A percentile compares a stretch with the other conserved stretches of the same genome.
phyloP scores from a whole-genome alignment of 2,329 filamentous ascomycete species.

The Zarea fungicola region DNA sequence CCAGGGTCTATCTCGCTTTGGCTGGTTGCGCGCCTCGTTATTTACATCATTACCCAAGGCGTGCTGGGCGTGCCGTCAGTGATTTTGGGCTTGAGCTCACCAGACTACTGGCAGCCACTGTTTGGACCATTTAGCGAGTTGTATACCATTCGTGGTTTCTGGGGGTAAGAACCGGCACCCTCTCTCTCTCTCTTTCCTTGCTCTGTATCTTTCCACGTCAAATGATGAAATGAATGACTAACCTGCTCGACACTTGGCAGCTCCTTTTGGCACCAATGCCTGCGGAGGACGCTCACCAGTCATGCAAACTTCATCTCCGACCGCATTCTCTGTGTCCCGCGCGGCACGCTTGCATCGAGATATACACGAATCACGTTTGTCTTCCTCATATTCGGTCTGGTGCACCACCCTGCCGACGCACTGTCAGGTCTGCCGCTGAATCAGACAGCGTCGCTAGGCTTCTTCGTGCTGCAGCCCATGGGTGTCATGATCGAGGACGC shows the following conservation, averaged over 20 bases:
- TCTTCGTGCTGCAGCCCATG: not conserved
- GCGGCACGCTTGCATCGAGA: not conserved
- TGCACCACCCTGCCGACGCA: not conserved
- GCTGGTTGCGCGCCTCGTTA: not conserved
- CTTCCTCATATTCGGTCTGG: not conserved
- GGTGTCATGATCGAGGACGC: not conserved
- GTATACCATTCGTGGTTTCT: constrained; percentile 13
- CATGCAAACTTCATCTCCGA: constrained; percentile 11
- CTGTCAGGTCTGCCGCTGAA: not conserved
- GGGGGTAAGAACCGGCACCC: constrained; percentile 6
- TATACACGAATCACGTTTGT: not conserved
- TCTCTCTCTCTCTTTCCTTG: not conserved
- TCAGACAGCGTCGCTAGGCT: not conserved
- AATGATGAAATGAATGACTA: no score
- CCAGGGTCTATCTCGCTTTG: not conserved
- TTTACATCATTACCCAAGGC: not conserved
- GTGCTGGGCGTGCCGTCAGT: not conserved
- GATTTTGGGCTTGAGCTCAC: not conserved
- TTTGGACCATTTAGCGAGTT: not conserved
- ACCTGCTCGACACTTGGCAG: not conserved
- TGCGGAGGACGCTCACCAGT: constrained; percentile 8
- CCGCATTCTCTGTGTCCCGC: not conserved
- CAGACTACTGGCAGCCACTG: constrained; percentile 7
- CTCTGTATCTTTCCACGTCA: not conserved
- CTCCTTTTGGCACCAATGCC: constrained; percentile 13